Conservation (phyloP, 75 land plant genomes). For the Cryptomeria japonica region DNA sequence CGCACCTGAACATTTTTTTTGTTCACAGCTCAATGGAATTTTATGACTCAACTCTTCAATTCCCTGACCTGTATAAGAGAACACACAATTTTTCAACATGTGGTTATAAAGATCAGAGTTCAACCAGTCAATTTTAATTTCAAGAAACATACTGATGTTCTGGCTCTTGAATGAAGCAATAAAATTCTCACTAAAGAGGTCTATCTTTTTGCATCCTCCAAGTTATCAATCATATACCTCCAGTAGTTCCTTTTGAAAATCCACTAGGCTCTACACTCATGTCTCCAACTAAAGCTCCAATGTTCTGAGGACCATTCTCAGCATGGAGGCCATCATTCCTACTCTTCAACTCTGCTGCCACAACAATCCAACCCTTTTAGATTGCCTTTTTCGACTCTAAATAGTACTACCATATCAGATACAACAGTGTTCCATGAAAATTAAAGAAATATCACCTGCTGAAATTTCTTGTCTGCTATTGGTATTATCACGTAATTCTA, state of each 20-base stretch:
- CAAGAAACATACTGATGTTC: neutral
- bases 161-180: neutral
- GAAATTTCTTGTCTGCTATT: neutral
- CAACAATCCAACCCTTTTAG: neutral
- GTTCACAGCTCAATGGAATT: neutral
- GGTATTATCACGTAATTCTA: neutral
- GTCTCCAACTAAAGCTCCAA: neutral
- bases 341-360: slow-evolving; percentile 1
- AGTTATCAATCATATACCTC: neutral
- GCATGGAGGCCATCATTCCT: neutral
- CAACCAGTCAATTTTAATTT: neutral
- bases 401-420: neutral
- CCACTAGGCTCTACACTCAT: neutral
- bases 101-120: neutral
- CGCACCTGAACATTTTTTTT: neutral
- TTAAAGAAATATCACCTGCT: neutral
- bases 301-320: slow-evolving; percentile 3
- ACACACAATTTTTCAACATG: neutral
- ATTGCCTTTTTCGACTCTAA: neutral
- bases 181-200: neutral
- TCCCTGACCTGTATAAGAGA: neutral
- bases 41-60: neutral
- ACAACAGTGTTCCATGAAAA: neutral
- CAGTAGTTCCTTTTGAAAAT: neutral
- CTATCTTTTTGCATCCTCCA: neutral